Evolutionary conservation across 1,284 basidiomycete species (phyloP).

Genomic region (Lentinula novae-zelandiae): DNA sequence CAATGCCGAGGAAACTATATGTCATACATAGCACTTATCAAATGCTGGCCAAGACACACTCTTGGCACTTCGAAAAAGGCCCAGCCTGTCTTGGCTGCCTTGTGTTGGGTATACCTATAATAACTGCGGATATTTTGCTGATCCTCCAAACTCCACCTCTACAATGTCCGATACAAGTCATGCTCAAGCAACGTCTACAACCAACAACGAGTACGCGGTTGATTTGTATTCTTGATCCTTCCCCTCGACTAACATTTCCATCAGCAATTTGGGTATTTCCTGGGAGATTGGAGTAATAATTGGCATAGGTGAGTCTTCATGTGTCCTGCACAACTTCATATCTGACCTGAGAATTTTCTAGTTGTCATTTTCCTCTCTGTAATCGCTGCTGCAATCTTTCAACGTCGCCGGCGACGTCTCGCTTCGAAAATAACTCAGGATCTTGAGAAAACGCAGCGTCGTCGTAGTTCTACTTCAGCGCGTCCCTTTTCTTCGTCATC

Average conservation of each 20-base stretch:
- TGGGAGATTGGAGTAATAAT: conserved; percentile 18
- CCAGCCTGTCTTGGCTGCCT: neutral
- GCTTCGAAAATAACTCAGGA: neutral
- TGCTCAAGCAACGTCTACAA: neutral
- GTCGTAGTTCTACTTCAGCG: neutral
- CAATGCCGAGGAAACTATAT: neutral
- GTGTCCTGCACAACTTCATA: neutral
- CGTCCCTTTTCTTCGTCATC: neutral
- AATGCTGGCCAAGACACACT: neutral
- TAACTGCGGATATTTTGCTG: neutral
- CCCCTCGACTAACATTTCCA: neutral
- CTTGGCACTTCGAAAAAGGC: neutral
- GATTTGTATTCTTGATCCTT: conserved; percentile 1
- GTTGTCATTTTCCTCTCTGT: conserved; percentile 2
- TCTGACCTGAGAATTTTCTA: neutral
- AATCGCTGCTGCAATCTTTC: conserved; percentile 8
- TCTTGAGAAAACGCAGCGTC: neutral
- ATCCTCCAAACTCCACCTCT: neutral
- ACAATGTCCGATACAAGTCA: neutral
- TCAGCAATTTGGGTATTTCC: conserved; percentile 8
- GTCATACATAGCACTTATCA: neutral
- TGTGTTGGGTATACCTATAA: neutral
- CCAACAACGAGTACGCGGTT: neutral
- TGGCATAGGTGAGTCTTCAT: conserved; percentile 13
- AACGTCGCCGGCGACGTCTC: conserved; percentile 2